Base-by-base conservation (phyloP, 768 basidiomycete species). In the Amanita brunnescens region DNA sequence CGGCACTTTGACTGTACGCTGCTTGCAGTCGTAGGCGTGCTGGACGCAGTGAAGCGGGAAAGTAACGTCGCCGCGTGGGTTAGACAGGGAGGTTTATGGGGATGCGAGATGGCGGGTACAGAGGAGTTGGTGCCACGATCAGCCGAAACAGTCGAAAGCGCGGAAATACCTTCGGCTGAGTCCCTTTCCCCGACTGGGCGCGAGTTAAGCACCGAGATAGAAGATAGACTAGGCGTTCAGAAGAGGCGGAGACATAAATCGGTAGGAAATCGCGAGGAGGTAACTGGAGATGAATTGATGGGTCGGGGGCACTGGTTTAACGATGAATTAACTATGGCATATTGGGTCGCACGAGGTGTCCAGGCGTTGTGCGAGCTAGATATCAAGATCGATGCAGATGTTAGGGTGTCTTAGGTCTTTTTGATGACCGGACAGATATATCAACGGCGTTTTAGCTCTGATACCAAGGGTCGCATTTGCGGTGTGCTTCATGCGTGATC, bases 41-140 rank as follows among this genome's bases (percentile, higher is more conserved):
- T 89, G 20, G 82, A 86, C 42, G 69, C 66, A 12, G 55, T 82
- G 12, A 83, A 80, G 62, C 47, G 58, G 43, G 78, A 87, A 64
- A 70, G 66, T 50, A 87, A 83, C 56, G 76, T 88, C 20, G 79
- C 84, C 0, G 78, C 73, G 16, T 88, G 87, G 87, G 71, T 87
- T 50, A 71, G 74, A 14, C 57, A 60, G 24, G 83, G 83, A 1
- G 82, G 82, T 0, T 63, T 85, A 18, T 26, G 41, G 44, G n/a
- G 24, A 48, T 34, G 38, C 29, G 45, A 37, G 32, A 7, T 7
- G 26, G 7, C 3, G 26, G 35, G 6, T 23, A n/a, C 18, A 34
- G 24, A 26, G 7, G 38, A 20, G 47, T 37, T 33, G 53, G 34
- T 34, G 39, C 18, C 44, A 18, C 39, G 18, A 21, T 40, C 39